phyloP scores from a whole-genome alignment of 192 early-diverging fungal genomes.

The Geranomyces variabilis region DNA sequence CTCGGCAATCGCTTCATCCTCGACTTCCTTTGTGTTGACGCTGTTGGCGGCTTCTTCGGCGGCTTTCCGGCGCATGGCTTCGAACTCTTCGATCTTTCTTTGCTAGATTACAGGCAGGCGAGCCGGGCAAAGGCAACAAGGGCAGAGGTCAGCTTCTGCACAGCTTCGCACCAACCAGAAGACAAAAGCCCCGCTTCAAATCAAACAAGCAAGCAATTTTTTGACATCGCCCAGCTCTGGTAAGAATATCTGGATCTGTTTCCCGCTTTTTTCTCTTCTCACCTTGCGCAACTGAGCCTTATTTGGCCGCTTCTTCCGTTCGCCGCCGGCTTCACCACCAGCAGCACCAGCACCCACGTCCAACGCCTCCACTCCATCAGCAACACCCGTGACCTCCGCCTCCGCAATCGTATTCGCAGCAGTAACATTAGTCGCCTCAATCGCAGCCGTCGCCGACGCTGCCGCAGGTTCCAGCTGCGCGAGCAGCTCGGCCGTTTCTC shows the following conservation, averaged over 20 bases:
- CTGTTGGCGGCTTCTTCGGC: conserved; percentile 73
- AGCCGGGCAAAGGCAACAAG: no score
- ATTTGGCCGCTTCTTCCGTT: conserved; percentile 42
- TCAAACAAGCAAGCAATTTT: conserved; percentile 9
- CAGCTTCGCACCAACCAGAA: conserved; percentile 28
- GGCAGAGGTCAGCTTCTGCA: neutral
- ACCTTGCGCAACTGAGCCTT: conserved; percentile 43
- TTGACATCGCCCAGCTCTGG: no score
- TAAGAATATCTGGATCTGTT: no score
- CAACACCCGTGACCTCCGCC: conserved; percentile 1
- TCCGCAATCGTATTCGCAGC: neutral
- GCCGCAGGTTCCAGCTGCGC: conserved; percentile 31
- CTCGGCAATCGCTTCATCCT: conserved; percentile 59
- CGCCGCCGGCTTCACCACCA: no score
- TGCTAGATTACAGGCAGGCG: conserved; percentile 41
- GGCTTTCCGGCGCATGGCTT: conserved; percentile 72
- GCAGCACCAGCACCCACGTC: neutral
- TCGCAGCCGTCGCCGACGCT: neutral
- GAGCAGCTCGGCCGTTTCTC: conserved; percentile 44
- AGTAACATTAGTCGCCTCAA: neutral
- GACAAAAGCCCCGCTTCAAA: neutral
- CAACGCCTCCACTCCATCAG: neutral
- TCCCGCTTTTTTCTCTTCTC: no score
- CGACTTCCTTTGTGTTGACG: conserved; percentile 75
- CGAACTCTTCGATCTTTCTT: conserved; percentile 71